phyloP scores from a whole-genome alignment of 768 basidiomycete species.

The Mycena amicta region DNA sequence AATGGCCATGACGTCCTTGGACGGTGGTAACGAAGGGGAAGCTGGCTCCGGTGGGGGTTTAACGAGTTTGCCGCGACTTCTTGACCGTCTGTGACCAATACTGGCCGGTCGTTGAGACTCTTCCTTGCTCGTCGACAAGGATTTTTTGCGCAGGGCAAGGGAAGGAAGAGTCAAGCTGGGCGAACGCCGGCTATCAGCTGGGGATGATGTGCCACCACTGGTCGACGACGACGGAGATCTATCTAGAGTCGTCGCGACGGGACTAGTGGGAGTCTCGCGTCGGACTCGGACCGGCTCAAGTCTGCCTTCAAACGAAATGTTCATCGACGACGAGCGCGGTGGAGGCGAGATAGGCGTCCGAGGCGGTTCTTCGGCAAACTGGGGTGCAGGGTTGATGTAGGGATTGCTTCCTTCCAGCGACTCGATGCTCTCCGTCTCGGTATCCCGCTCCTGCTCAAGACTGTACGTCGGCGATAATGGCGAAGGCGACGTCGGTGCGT shows the following conservation, averaged over 20 bases:
- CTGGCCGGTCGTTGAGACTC: neutral
- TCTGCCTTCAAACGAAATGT: neutral
- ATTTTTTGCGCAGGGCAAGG: neutral
- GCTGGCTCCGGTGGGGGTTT: neutral
- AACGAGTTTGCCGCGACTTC: slow-evolving; percentile 15
- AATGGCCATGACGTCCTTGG: too few relatives aligned
- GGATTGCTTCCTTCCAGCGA: slow-evolving; percentile 35
- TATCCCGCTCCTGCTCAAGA: neutral
- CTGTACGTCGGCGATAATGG: slow-evolving; percentile 7
- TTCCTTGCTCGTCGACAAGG: too few relatives aligned
- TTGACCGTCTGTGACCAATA: neutral
- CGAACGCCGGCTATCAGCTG: slow-evolving; percentile 12
- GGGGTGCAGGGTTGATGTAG: slow-evolving; percentile 50
- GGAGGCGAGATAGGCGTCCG: slow-evolving; percentile 11
- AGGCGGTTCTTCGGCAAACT: slow-evolving; percentile 26
- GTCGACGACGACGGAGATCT: neutral
- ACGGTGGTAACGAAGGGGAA: neutral
- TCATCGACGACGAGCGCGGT: slow-evolving; percentile 17
- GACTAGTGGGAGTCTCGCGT: slow-evolving; percentile 1
- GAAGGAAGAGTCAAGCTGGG: too few relatives aligned
- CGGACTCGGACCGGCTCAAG: neutral
- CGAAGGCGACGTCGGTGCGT: slow-evolving; percentile 20
- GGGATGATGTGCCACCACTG: neutral
- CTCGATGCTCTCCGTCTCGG: slow-evolving; percentile 15
- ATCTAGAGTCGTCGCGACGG: neutral